Conservation (phyloP, 2,329 filamentous ascomycete species). For the Diaporthe sp. region DNA sequence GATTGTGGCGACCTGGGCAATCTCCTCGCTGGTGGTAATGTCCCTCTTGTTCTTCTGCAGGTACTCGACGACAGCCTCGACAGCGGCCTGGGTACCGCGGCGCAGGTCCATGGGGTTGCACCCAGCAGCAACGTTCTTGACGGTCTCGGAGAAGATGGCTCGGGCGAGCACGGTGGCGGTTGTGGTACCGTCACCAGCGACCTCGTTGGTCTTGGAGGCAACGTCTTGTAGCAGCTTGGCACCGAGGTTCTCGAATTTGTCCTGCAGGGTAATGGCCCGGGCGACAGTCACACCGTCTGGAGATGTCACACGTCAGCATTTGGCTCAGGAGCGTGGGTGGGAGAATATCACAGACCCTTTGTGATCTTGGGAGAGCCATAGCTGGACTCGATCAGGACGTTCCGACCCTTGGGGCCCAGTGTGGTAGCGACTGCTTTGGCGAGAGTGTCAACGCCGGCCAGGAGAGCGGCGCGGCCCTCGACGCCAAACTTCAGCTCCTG, state of each 20-base stretch:
- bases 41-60: slow-evolving; percentile 97
- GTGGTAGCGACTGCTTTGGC: slow-evolving; percentile 97
- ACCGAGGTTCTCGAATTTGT: slow-evolving; percentile 99
- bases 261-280: slow-evolving; percentile 91
- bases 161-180: slow-evolving; percentile 97
- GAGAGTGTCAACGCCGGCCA: slow-evolving; percentile 96
- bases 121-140: slow-evolving; percentile 99
- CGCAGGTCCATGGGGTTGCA: slow-evolving; percentile 99
- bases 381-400: slow-evolving; percentile 98
- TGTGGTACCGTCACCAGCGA: slow-evolving; percentile 98
- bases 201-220: slow-evolving; percentile 99
- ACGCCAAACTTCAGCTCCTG: slow-evolving; percentile 99
- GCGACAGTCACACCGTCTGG: slow-evolving; percentile 90
- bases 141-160: slow-evolving; percentile 99
- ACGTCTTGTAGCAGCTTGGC: slow-evolving; percentile 97
- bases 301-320: slow-evolving; percentile 33
- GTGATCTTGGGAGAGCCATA: slow-evolving; percentile 99
- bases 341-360: slow-evolving; percentile 78
- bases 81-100: slow-evolving; percentile 95
- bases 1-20: slow-evolving; percentile 98
- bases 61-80: slow-evolving; percentile 94
- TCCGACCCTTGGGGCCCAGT: slow-evolving; percentile 96
- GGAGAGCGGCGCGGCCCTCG: slow-evolving; percentile 88
- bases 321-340: not conserved
- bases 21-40: slow-evolving; percentile 97